These are phyloP conservation scores for Trifolium subterraneum DNA, from an alignment of 306 rosid species.

Conservation along the genomic window DNA sequence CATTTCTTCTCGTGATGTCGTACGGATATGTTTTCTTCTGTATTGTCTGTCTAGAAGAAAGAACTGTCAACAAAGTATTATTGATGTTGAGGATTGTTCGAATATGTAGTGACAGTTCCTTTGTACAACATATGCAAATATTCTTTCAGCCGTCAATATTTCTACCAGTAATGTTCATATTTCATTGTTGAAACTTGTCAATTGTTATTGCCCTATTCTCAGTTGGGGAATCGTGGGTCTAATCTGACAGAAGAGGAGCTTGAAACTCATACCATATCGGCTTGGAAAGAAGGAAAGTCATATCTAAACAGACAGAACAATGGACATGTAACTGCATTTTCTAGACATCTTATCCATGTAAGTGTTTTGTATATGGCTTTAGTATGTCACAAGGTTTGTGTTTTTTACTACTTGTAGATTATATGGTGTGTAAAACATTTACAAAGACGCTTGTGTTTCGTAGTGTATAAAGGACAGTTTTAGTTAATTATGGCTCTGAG, in stretches of 20 bases:
- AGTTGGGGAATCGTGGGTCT: conserved; percentile 96
- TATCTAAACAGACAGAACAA: conserved; percentile 71
- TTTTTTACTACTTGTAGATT: conserved; percentile 17
- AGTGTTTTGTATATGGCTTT: conserved; percentile 45
- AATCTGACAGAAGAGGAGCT: conserved; percentile 98
- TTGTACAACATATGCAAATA: not conserved
- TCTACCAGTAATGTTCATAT: conserved; percentile 7
- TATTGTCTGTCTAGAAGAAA: conserved; percentile 8
- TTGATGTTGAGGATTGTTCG: conserved; percentile 11
- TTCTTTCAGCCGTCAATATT: conserved; percentile 19
- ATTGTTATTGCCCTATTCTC: conserved; percentile 44
- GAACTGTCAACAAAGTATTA: not conserved
- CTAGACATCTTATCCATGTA: conserved; percentile 74
- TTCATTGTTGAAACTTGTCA: conserved; percentile 37
- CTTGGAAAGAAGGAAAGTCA: conserved; percentile 95
- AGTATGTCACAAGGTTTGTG: conserved; percentile 5
- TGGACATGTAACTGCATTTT: conserved; percentile 61
- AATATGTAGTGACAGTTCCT: not conserved
- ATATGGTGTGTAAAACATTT: conserved; percentile 16
- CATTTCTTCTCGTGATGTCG: conserved; percentile 28
- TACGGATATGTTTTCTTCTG: not conserved
- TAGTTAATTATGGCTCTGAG: conserved; percentile 21
- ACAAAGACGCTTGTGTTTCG: not conserved
- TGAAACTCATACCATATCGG: conserved; percentile 93
- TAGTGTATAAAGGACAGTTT: conserved; percentile 18